These are phyloP conservation scores for Abelmoschus esculentus DNA, from an alignment of 345 rosid species.

Conservation along the genomic window DNA sequence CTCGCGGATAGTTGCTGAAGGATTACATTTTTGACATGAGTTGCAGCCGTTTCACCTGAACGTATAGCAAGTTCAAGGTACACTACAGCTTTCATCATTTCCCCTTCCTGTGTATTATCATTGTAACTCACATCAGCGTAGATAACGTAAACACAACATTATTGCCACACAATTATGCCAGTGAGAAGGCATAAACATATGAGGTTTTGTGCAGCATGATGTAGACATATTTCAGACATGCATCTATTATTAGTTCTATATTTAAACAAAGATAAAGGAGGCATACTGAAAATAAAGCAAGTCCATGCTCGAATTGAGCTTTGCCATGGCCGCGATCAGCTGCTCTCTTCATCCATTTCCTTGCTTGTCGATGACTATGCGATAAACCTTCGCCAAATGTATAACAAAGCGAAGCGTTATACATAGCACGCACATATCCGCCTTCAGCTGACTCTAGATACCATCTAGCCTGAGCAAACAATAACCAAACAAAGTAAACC, in stretches of 20 bases:
- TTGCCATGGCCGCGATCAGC: slow-evolving; percentile 41
- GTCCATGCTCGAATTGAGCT: slow-evolving; percentile 42
- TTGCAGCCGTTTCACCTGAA: slow-evolving; percentile 73
- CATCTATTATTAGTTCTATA: too few species aligned
- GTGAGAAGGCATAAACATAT: not conserved
- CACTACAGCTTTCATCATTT: slow-evolving; percentile 58
- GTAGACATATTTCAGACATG: not conserved
- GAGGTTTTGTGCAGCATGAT: too few species aligned
- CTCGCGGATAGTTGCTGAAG: slow-evolving; percentile 60
- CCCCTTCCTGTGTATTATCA: slow-evolving; percentile 55
- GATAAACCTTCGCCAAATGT: slow-evolving; percentile 72
- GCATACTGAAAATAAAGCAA: slow-evolving; percentile 67
- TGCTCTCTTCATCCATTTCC: slow-evolving; percentile 93
- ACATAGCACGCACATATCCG: slow-evolving; percentile 82
- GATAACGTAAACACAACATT: too few species aligned
- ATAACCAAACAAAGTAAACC: slow-evolving; percentile 2
- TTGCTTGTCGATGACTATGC: slow-evolving; percentile 43
- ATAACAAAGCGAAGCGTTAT: slow-evolving; percentile 68
- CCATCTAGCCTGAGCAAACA: slow-evolving; percentile 52
- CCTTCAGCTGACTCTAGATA: slow-evolving; percentile 80
- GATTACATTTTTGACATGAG: slow-evolving; percentile 58
- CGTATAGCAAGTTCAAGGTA: slow-evolving; percentile 91
- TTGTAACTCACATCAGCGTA: too few species aligned
- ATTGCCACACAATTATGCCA: not conserved
- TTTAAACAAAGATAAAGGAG: not conserved